Percentiles rank a stretch among this genome's conserved stretches.
phyloP scores from a whole-genome alignment of 2,329 filamentous ascomycete species.

The Phialophora tarda region DNA sequence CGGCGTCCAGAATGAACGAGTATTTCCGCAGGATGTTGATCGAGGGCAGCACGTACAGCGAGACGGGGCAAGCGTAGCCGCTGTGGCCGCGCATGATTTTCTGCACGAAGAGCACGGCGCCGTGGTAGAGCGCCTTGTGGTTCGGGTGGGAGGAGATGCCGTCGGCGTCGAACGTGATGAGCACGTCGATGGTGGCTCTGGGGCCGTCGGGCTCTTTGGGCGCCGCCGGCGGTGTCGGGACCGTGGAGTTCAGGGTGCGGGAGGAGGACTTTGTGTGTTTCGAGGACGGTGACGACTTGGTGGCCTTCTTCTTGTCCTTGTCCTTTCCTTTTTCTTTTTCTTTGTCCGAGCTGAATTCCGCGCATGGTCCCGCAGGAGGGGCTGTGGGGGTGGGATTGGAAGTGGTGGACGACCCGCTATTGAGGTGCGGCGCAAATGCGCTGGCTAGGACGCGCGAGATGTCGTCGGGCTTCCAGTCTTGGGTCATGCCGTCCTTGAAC shows the following conservation, averaged over 20 bases:
- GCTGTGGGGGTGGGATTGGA: constrained; percentile 51
- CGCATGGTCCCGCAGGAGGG: constrained; percentile 23
- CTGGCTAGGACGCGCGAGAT: constrained; percentile 73
- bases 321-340: constrained; percentile 30
- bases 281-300: constrained; percentile 1
- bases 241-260: constrained; percentile 6
- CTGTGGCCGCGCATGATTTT: constrained; percentile 66
- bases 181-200: constrained; percentile 70
- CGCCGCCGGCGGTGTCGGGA: not conserved
- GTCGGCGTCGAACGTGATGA: constrained; percentile 85
- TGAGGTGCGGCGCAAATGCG: constrained; percentile 73
- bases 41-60: constrained; percentile 81
- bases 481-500: constrained; percentile 89
- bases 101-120: constrained; percentile 74
- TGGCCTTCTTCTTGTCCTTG: constrained; percentile 27
- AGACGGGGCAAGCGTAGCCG: constrained; percentile 74
- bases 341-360: constrained; percentile 5
- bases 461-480: constrained; percentile 72
- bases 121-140: constrained; percentile 86
- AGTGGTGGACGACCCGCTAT: constrained; percentile 40
- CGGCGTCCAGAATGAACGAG: constrained; percentile 72
- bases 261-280: constrained; percentile 35
- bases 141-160: constrained; percentile 92
- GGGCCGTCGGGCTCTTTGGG: constrained; percentile 51
- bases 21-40: constrained; percentile 82